phyloP scores from a whole-genome alignment of 2,329 filamentous ascomycete species.

The Ophiostoma novo-ulmi region DNA sequence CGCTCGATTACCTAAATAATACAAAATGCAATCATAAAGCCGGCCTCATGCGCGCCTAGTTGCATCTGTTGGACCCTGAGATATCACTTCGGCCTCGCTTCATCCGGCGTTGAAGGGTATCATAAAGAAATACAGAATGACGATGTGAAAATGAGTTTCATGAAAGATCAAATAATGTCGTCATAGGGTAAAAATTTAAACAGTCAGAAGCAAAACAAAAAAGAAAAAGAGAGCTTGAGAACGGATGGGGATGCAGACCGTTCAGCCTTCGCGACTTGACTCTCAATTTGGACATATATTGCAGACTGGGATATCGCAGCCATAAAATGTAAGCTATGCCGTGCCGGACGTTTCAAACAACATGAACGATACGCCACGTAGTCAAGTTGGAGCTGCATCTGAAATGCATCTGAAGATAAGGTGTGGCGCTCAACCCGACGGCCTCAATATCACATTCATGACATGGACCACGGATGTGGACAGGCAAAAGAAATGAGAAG shows the following conservation, averaged over 20 bases:
- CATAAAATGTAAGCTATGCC: neutral
- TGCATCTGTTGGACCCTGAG: neutral
- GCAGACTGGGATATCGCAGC: neutral
- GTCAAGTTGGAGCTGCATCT: neutral
- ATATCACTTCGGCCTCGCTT: neutral
- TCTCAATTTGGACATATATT: neutral
- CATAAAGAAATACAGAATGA: neutral
- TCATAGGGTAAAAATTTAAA: neutral
- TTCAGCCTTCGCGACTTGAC: neutral
- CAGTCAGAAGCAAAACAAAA: neutral
- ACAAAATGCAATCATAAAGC: neutral
- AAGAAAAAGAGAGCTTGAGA: no score
- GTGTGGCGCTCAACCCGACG: conserved; percentile 1
- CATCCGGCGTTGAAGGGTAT: neutral
- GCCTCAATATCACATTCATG: neutral
- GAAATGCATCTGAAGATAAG: neutral
- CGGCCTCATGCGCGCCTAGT: neutral
- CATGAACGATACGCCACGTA: neutral
- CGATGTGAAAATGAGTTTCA: no score
- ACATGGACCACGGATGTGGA: neutral
- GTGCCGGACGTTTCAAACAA: no score
- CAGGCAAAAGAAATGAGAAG: neutral
- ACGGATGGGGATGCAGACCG: no score
- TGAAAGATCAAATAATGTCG: neutral
- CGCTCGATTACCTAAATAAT: neutral